Evolutionary conservation across 495 filamentous ascomycete species (phyloP), one percentile per base, ranked within the genome.

Genomic region (Annulohypoxylon bovei): DNA sequence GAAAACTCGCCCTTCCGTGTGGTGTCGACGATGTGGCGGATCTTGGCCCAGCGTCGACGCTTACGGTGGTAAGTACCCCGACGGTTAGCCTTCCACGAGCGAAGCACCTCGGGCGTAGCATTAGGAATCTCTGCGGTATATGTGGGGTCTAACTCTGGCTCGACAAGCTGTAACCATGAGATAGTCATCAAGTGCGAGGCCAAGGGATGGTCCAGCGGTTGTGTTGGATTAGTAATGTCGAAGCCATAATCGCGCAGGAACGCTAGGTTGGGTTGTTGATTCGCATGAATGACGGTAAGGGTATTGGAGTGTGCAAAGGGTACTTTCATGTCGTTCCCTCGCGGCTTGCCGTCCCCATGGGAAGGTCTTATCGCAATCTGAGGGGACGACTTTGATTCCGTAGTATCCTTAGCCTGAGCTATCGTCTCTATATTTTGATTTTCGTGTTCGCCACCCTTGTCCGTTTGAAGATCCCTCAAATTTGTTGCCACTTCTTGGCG

Each of bases 151-250:
- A 83, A 75, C 27, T 84, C 77, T 0, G 95, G 95, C 40, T 90
- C 84, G 18, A 97, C 78, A 16, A 99, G 85, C 80, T 97, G 94
- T 1, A 99, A 85, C 93, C 94, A 98, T 42, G 92, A 93, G 39
- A 97, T 81, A 0, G 89, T 88, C 75, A 93, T 91, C 23, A 99
- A 88, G 76, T 95, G 91, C 16, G 85, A 88, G 79, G 88, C 83
- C 4, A 99, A 87, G 0, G 95, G 95, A 72, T 99, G 96, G 3
- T 78, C 61, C 5, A 76, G 40, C 3, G 80, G 73, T 56, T 88
- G 84, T 46, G 85, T 81, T 2, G 93, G 91, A 49, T 85, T 85
- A 62, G 88, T 88, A 49, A 82, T 78, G 73, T 96, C 92, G 78
- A 90, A 98, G 69, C 84, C 84, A 78, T 96, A 98, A 82, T 97